Conservation (phyloP, 148 eudicot genomes). For the Linanthus parryae region DNA sequence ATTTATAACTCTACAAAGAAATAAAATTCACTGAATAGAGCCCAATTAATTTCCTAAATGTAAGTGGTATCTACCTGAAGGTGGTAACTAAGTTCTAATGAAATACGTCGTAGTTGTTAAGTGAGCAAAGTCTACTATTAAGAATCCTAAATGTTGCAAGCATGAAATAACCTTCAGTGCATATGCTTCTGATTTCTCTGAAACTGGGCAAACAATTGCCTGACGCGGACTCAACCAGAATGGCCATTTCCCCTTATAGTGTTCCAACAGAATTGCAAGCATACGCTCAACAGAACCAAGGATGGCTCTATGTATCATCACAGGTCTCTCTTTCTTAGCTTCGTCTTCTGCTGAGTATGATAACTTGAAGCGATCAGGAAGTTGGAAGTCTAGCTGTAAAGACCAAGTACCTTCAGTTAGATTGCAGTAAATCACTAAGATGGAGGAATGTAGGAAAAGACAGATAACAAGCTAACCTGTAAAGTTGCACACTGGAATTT, state of each 20-base stretch:
- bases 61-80: too few species aligned
- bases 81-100: too few species aligned
- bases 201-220: slow-evolving; percentile 84
- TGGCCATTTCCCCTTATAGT: slow-evolving; percentile 98
- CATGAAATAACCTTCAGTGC: slow-evolving; percentile 55
- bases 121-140: too few species aligned
- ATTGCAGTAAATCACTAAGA: neutral
- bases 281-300: slow-evolving; percentile 97
- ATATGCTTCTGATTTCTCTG: slow-evolving; percentile 76
- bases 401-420: slow-evolving; percentile 6
- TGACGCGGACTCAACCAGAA: slow-evolving; percentile 99
- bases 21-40: too few species aligned
- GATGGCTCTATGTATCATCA: slow-evolving; percentile 93
- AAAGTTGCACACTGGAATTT: slow-evolving; percentile 98
- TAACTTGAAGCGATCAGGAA: slow-evolving; percentile 78
- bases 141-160: too few species aligned
- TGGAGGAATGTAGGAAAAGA: neutral
- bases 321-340: slow-evolving; percentile 91
- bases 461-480: slow-evolving; percentile 48
- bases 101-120: too few species aligned
- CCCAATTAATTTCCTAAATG: too few species aligned
- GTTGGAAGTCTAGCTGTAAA: slow-evolving; percentile 93
- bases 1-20: too few species aligned
- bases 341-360: slow-evolving; percentile 96
- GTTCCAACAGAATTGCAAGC: slow-evolving; percentile 98